These are phyloP conservation scores for Cornus kousa DNA, from an alignment of 148 eudicot genomes.

Conservation along the genomic window DNA sequence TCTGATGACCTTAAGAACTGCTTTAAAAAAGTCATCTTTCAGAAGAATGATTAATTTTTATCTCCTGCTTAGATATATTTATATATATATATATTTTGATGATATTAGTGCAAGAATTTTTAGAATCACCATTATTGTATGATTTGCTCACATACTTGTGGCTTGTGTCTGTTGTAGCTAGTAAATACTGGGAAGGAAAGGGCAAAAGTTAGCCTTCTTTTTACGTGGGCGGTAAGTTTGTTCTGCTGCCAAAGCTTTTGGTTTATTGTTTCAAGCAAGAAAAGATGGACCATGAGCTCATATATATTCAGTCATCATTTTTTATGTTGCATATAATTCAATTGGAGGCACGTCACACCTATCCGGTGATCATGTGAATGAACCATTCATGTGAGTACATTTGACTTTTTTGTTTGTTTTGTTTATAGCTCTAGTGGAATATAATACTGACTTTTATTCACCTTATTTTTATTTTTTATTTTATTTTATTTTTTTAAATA, in stretches of 20 bases:
- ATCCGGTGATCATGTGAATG: constrained; percentile 94
- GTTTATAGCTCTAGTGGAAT: background rate
- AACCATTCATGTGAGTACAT: constrained; percentile 76
- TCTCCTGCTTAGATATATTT: background rate
- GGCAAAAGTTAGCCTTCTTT: constrained; percentile 93
- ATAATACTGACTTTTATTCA: constrained; percentile 12
- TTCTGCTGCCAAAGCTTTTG: constrained; percentile 7
- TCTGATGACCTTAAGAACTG: background rate
- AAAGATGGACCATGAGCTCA: background rate
- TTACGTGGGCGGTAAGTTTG: constrained; percentile 94
- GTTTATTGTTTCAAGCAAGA: background rate
- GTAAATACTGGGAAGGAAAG: constrained; percentile 95
- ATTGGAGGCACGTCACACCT: constrained; percentile 92
- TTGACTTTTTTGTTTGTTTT: background rate
- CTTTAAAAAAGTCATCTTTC: too few relatives aligned
- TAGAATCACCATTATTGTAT: background rate
- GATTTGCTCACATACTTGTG: background rate
- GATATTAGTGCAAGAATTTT: background rate
- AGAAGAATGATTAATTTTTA: background rate
- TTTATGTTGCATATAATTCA: constrained; percentile 61
- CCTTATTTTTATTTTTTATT: background rate
- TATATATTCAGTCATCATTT: constrained; percentile 7
- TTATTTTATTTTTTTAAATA: constrained; percentile 21
- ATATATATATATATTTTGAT: background rate
- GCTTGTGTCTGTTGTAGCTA: constrained; percentile 51